Evolutionary conservation across 108 stramenopile genomes (phyloP).

Genomic region (Seminavis robusta): DNA sequence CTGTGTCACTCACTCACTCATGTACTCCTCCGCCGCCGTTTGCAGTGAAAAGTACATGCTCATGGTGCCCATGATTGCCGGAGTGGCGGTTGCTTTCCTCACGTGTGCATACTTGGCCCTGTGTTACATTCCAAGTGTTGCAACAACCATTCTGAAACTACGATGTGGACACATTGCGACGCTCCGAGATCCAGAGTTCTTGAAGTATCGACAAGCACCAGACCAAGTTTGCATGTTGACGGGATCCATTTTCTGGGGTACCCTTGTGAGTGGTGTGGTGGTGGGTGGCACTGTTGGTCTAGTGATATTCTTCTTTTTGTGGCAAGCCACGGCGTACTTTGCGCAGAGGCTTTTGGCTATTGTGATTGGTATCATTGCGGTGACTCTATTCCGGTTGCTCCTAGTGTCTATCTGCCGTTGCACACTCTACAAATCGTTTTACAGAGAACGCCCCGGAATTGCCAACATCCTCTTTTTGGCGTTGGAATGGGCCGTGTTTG

Average conservation of each 20-base stretch:
- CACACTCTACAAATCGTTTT: slow-evolving; percentile 29
- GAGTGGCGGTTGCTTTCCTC: not conserved
- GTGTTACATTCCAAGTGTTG: not conserved
- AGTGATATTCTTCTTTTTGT: slow-evolving; percentile 5
- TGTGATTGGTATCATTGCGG: not conserved
- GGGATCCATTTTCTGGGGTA: slow-evolving; percentile 10
- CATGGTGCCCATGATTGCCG: not conserved
- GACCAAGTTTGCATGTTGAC: slow-evolving; percentile 5
- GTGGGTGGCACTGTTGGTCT: not conserved
- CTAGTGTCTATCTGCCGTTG: too few relatives aligned
- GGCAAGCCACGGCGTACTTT: slow-evolving; percentile 3
- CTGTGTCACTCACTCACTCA: too few relatives aligned
- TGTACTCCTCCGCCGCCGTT: too few relatives aligned
- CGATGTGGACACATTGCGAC: slow-evolving; percentile 28
- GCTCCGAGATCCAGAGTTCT: slow-evolving; percentile 19
- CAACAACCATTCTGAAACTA: slow-evolving; percentile 26
- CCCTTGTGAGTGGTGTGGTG: not conserved
- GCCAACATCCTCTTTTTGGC: slow-evolving; percentile 22
- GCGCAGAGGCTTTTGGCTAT: not conserved
- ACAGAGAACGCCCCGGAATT: slow-evolving; percentile 14
- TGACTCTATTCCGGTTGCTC: slow-evolving; percentile 4
- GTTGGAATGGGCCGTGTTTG: slow-evolving; percentile 37
- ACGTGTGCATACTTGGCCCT: not conserved
- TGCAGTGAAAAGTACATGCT: not conserved
- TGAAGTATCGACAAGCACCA: slow-evolving; percentile 10